Base-by-base conservation (phyloP, 208 protist genomes). In the Leishmania gerbilli region DNA sequence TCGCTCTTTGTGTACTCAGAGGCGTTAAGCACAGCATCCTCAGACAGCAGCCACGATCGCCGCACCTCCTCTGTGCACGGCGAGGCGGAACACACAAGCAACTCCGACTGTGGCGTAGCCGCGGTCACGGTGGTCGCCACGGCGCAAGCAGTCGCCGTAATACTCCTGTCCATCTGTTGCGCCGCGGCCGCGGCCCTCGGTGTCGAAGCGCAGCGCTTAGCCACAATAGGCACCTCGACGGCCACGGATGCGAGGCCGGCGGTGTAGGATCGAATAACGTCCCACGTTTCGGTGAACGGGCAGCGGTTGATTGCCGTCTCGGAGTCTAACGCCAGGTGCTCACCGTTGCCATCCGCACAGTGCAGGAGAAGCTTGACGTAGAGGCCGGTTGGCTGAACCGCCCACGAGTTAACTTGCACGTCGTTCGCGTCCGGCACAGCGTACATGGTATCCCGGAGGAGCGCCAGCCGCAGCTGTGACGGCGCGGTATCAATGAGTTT, bases 401-500 rank as follows among this genome's bases (percentile, higher is more conserved):
- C 24, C 74, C 51, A 47, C 8, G 40, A 49, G 21, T 77, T 24
- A 27, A 77, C 56, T n/a, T 77, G 74, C 74, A 77, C 74, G 1
- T 68, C 19, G 47, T 45, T 42, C n/a, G 40, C 74, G 8, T 31
- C 37, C 27, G 74, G 40, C 56, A 67, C 56, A 40, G 74, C 74
- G 74, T 67, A 49, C 56, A 77, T 67, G 9, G 56, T 58, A 31
- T 77, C 74, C 9, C 74, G 56, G 21, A 55, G 56, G 21, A 77
- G 74, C 1, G 74, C 74, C 55, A 76, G 53, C 49, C 55, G 69
- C 34, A 69, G 79, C 47, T 37, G n/a, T 7, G 76, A 71, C 17
- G 76, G 58, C 13, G 76, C 67, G 42, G 17, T 60, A 55, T 83
- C 75, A 4, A 71, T 76, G n/a, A 79, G 74, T 65, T 58, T 37